Base-by-base conservation (phyloP, 768 basidiomycete species). In the Serendipita sp. region DNA sequence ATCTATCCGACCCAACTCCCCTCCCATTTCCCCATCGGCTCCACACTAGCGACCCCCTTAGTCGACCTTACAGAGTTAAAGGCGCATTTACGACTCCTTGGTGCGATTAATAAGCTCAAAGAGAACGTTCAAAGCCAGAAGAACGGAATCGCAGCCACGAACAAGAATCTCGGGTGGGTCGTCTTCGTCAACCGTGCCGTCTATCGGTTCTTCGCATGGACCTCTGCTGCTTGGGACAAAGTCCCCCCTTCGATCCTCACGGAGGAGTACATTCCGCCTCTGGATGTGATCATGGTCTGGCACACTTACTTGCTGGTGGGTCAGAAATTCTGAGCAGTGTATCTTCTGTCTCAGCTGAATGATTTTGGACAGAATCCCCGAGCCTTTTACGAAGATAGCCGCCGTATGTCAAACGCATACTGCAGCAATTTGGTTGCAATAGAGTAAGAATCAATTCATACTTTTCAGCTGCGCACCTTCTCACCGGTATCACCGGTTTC, bases 251-350 rank as follows among this genome's bases (percentile, higher is more conserved):
- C 42, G 11, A 11, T 20, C 13, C 20, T 42, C 13, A 20, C 11
- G 13, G 42, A 42, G 13, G 20, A 11, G 13, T 11, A 11, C 13
- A 42, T 60, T n/a, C 66, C 62, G 9, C 42, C 64, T 24, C 48
- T 65, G 22, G 64, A 64, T 48, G 62, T 66, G 3, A 28, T 63
- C 17, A 66, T 66, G 66, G 66, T 66, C 24, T 66, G 66, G 66
- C 66, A 66, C 34, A 61, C 62, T 2, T 66, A 66, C 64, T 38
- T 66, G 61, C 64, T 66, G 3, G 61, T 61, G 26, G 13, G 42
- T 20, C 42, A n/a, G n/a, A n/a, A n/a, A n/a, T 20, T 20, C 20
- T 42, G 42, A 11, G 42, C 20, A 42, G 42, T n/a, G n/a, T n/a
- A n/a, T 42, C 42, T 11, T 42, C 11, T 42, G 42, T 11, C 11